Evolutionary conservation across 345 rosid genomes (phyloP).

Genomic region (Citrus glauca): DNA sequence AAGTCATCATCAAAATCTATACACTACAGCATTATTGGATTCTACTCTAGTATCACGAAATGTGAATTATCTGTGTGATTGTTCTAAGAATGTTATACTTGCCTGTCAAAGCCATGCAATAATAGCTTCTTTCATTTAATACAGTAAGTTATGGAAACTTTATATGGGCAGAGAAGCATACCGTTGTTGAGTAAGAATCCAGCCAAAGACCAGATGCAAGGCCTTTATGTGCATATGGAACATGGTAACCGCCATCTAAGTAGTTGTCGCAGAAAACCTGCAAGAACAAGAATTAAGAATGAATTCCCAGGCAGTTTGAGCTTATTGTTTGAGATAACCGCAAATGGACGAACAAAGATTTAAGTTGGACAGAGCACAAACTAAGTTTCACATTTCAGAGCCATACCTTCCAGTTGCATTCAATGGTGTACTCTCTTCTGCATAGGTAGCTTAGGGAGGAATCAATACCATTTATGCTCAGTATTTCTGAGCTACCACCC

Average conservation of each 20-base stretch:
- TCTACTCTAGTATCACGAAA: neutral
- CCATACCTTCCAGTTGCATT: conserved; percentile 91
- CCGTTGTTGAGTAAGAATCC: conserved; percentile 73
- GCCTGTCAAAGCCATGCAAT: neutral
- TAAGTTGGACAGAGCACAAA: neutral
- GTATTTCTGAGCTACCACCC: conserved; percentile 56
- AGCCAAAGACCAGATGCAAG: conserved; percentile 76
- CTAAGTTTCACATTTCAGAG: neutral
- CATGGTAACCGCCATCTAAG: conserved; percentile 97
- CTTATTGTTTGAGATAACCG: neutral
- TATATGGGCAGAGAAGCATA: conserved; percentile 26
- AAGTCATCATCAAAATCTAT: neutral
- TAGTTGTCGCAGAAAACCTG: conserved; percentile 98
- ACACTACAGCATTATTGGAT: neutral
- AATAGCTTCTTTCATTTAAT: neutral
- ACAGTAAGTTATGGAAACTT: neutral
- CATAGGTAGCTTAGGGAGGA: conserved; percentile 55
- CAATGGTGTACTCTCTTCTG: conserved; percentile 68
- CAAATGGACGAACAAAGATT: too few species aligned
- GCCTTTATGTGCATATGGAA: conserved; percentile 89
- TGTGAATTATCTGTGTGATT: neutral
- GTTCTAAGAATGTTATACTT: neutral
- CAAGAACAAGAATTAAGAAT: neutral
- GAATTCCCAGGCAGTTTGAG: neutral
- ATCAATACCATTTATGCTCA: conserved; percentile 60